These are phyloP conservation scores for Punica granatum DNA, from an alignment of 345 rosid species.

Conservation along the genomic window DNA sequence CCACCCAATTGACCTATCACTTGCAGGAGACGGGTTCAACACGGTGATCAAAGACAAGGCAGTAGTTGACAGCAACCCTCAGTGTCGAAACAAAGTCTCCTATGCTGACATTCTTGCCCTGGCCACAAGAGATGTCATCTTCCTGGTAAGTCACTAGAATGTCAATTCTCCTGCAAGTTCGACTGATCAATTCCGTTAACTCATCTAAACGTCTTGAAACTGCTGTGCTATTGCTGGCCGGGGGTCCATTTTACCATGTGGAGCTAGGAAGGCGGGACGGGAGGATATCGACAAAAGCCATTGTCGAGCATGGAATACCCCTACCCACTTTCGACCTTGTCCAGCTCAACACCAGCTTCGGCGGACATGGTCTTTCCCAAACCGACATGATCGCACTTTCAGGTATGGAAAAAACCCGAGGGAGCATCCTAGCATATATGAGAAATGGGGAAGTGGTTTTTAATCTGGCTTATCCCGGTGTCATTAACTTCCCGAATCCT, in stretches of 20 bases:
- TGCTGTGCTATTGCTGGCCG: constrained; percentile 37
- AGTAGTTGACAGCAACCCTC: constrained; percentile 57
- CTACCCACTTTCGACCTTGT: constrained; percentile 44
- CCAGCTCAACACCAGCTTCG: constrained; percentile 64
- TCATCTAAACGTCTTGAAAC: not conserved
- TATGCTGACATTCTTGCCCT: constrained; percentile 91
- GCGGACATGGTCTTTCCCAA: constrained; percentile 49
- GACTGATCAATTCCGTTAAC: not conserved
- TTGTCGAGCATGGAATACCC: constrained; percentile 58
- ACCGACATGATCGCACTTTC: constrained; percentile 86
- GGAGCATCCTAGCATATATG: not conserved
- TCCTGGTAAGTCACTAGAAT: constrained; percentile 29
- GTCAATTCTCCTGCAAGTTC: too few species aligned
- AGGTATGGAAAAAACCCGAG: constrained; percentile 28
- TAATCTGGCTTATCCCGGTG: too few species aligned
- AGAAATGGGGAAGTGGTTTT: not conserved
- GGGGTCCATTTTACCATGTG: constrained; percentile 71
- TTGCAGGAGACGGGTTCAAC: constrained; percentile 81
- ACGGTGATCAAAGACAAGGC: constrained; percentile 79
- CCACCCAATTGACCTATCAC: constrained; percentile 45
- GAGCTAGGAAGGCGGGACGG: constrained; percentile 86
- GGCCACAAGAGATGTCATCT: constrained; percentile 74
- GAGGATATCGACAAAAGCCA: constrained; percentile 47
- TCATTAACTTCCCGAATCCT: too few species aligned
- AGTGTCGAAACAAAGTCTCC: constrained; percentile 83